phyloP scores from a whole-genome alignment of 2,329 filamentous ascomycete species.

The Furcasterigmium sp. region DNA sequence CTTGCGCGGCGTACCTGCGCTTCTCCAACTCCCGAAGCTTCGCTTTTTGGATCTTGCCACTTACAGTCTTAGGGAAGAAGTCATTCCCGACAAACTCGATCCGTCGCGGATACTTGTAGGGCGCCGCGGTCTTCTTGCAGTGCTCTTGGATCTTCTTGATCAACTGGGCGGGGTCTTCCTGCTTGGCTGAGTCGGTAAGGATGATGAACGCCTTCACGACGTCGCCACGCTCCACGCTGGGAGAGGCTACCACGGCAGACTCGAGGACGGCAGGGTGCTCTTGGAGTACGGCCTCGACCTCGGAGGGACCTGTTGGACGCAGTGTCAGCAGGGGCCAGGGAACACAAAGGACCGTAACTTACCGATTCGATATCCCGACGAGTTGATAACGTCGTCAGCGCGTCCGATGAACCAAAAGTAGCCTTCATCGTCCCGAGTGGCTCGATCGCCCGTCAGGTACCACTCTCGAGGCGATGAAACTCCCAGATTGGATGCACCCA shows the following conservation, averaged over 20 bases:
- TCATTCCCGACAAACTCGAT: slow-evolving; percentile 1
- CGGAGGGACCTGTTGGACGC: neutral
- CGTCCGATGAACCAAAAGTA: slow-evolving; percentile 2
- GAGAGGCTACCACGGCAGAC: neutral
- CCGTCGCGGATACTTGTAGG: slow-evolving; percentile 1
- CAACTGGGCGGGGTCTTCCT: neutral
- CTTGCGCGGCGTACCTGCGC: neutral
- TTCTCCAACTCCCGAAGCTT: slow-evolving; percentile 1
- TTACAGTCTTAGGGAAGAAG: neutral
- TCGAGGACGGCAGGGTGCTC: slow-evolving; percentile 1
- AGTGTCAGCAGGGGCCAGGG: neutral
- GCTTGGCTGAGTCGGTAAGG: neutral
- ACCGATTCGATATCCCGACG: slow-evolving; percentile 1
- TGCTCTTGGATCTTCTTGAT: neutral
- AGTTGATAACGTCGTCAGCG: slow-evolving; percentile 2
- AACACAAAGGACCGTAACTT: no score
- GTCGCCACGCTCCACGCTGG: slow-evolving; percentile 1
- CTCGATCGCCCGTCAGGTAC: slow-evolving; percentile 1
- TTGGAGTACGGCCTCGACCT: slow-evolving; percentile 1
- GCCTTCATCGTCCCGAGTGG: neutral
- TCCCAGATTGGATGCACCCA: neutral
- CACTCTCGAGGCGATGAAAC: neutral
- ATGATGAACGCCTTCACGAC: slow-evolving; percentile 2
- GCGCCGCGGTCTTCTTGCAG: slow-evolving; percentile 1
- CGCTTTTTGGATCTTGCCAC: neutral